Conservation (phyloP, 306 rosid genomes). For the Crotalaria pallida region DNA sequence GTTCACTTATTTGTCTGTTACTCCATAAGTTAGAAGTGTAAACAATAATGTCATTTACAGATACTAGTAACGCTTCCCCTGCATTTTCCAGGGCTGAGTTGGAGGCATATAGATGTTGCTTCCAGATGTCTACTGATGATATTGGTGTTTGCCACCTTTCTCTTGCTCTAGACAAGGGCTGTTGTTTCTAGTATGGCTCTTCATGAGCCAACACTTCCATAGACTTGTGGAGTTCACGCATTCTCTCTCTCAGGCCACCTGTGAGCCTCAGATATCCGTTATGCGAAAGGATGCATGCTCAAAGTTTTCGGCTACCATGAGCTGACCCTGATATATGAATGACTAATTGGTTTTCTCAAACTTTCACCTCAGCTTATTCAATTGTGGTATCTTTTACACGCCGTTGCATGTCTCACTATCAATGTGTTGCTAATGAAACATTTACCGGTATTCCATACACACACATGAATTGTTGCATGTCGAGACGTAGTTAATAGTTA, state of each 20-base stretch:
- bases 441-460: not conserved
- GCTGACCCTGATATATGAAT: constrained; percentile 38
- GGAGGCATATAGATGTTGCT: constrained; percentile 61
- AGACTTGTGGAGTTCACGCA: constrained; percentile 31
- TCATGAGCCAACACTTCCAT: constrained; percentile 36
- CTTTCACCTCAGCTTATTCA: constrained; percentile 22
- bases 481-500: constrained; percentile 1
- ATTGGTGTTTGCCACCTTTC: constrained; percentile 36
- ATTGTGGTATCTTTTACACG: constrained; percentile 12
- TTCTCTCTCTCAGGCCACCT: constrained; percentile 45
- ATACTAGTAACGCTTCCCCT: constrained; percentile 53
- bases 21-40: constrained; percentile 35
- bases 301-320: constrained; percentile 41
- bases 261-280: constrained; percentile 49
- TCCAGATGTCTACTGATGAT: constrained; percentile 49
- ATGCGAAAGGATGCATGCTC: constrained; percentile 40
- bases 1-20: constrained; percentile 23
- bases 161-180: constrained; percentile 37
- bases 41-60: constrained; percentile 37
- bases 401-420: constrained; percentile 22
- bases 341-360: constrained; percentile 31
- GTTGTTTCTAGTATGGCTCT: constrained; percentile 31
- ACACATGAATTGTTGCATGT: constrained; percentile 7
- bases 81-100: constrained; percentile 68
- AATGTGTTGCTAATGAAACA: constrained; percentile 16